Base-by-base conservation (phyloP, 1,284 basidiomycete species). In the Schizopora paradoxa region DNA sequence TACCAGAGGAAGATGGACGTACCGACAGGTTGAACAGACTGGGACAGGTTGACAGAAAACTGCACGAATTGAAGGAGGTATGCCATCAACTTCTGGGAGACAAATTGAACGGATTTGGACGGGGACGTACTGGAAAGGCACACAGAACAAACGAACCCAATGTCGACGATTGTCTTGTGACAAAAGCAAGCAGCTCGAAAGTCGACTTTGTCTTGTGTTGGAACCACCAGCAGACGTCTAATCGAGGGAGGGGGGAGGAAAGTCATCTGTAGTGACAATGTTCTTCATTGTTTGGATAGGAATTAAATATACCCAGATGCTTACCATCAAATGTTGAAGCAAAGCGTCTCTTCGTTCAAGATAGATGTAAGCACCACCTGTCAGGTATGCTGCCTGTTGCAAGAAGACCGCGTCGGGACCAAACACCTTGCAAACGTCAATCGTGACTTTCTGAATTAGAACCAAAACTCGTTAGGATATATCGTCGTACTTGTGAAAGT, bases 121-220 rank as follows among this genome's bases (percentile, higher is more conserved):
- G 28, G 32, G 26, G 19, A 76, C 86, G 52, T 58, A 95, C 92
- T 96, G 37, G 90, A 94, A 33, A 97, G 67, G 61, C 93, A 97
- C 27, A 97, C 91, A 14, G 91, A 95, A 65, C 96, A 99, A 19
- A 99, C 93, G 58, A 95, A 99, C 28, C 94, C 96, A 43, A 99
- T 80, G 59, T 99, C 95, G 29, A 99, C 82, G 37, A 97, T 95
- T 43, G 86, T 84, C 60, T 97, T 93, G 66, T 99, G 96, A 65
- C 96, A 99, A 69, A 99, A 99, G 64, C 96, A 99, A 5, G 94
- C 94, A 0, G 96, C 96, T 22, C 96, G 77, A 61, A 99, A 95
- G 62, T 99, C 96, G 48, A 98, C 86, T 55, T 86, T 87, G 60
- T 98, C 94, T 64, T 95, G 89, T 1, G 87, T 91, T 0, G 96